These are phyloP conservation scores for Colletotrichum tabaci DNA, from an alignment of 2,329 filamentous ascomycete species.

Conservation along the genomic window DNA sequence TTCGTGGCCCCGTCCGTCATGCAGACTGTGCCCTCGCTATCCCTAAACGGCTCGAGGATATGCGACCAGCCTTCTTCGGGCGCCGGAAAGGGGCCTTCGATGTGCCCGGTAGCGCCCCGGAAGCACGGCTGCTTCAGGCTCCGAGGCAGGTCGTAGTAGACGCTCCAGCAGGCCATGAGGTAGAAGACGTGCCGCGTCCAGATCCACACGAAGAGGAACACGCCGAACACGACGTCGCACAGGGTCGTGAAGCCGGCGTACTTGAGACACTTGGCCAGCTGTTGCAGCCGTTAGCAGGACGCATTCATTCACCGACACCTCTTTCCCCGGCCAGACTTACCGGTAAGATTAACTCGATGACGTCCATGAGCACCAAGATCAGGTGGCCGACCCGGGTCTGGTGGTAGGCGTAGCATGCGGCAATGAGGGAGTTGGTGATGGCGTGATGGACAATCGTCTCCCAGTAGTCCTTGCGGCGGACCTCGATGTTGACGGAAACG, in stretches of 20 bases:
- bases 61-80: conserved; percentile 9
- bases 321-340: neutral
- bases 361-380: conserved; percentile 19
- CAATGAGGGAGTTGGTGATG: conserved; percentile 14
- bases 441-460: conserved; percentile 16
- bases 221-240: conserved; percentile 18
- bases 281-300: neutral
- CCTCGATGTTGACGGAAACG: conserved; percentile 28
- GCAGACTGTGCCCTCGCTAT: conserved; percentile 6
- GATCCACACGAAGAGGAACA: conserved; percentile 16
- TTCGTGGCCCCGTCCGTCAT: conserved; percentile 5
- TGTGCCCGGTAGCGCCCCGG: neutral
- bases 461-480: conserved; percentile 15
- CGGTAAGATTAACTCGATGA: conserved; percentile 18
- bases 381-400: conserved; percentile 17
- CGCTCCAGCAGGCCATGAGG: conserved; percentile 20
- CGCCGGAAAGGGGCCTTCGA: neutral
- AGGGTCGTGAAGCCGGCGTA: conserved; percentile 15
- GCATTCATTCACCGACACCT: no score
- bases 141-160: conserved; percentile 16
- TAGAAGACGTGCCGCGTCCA: conserved; percentile 21
- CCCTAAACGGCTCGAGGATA: conserved; percentile 11
- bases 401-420: conserved; percentile 19
- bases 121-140: conserved; percentile 6
- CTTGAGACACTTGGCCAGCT: conserved; percentile 17